These are phyloP conservation scores for Bauhinia variegata DNA, from an alignment of 306 rosid genomes.

Conservation along the genomic window DNA sequence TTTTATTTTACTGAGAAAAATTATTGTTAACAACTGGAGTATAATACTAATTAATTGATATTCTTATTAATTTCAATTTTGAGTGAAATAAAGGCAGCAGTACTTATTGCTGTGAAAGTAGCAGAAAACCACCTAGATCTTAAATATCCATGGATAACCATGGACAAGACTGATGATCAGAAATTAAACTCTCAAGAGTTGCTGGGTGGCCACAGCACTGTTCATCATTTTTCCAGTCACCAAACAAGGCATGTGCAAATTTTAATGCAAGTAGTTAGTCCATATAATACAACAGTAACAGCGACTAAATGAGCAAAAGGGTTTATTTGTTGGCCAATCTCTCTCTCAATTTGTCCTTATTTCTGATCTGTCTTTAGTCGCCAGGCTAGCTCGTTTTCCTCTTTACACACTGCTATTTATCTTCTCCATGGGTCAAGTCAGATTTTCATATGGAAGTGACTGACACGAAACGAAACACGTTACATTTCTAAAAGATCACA, in stretches of 20 bases:
- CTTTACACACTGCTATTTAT: slow-evolving; percentile 21
- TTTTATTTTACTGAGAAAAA: too few relatives aligned
- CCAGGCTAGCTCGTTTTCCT: slow-evolving; percentile 5
- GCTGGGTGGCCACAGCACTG: not conserved
- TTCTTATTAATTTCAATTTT: not conserved
- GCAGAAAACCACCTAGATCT: not conserved
- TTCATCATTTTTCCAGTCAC: slow-evolving; percentile 17
- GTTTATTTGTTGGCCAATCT: slow-evolving; percentile 4
- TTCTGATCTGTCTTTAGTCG: too few relatives aligned
- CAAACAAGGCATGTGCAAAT: slow-evolving; percentile 43
- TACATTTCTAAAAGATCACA: too few relatives aligned
- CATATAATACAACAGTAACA: slow-evolving; percentile 10
- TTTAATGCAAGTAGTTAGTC: slow-evolving; percentile 39
- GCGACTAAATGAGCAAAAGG: slow-evolving; percentile 1
- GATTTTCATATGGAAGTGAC: not conserved
- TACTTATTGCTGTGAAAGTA: slow-evolving; percentile 36
- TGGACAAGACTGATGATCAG: not conserved
- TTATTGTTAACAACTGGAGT: too few relatives aligned
- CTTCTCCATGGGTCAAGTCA: slow-evolving; percentile 4
- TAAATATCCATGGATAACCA: too few relatives aligned
- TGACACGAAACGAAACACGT: not conserved
- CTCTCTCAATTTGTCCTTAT: slow-evolving; percentile 12
- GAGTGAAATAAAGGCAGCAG: not conserved
- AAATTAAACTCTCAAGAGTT: not conserved
- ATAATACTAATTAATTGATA: too few relatives aligned